Evolutionary conservation across 2,329 filamentous ascomycete genomes (phyloP), one percentile per base, ranked within the genome.

Genomic region (Pestalotiopsis sp.): DNA sequence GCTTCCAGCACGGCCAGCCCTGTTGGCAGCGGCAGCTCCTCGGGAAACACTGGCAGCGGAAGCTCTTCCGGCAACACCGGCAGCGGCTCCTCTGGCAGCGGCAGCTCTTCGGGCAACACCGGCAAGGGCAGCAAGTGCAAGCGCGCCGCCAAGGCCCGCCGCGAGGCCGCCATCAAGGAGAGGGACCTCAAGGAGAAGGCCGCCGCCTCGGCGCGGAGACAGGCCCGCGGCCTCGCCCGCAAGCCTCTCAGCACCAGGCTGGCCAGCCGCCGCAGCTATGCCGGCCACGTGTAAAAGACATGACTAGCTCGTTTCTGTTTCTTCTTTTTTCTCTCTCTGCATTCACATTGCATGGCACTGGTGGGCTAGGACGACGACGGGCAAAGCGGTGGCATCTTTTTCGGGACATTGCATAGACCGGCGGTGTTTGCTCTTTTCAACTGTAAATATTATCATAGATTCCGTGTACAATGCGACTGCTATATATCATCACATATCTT

Each of bases 121-220:
- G n/a, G 52, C 36, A 60, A 39, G 17, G 23, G 31, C 36, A 52
- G 65, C 57, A 66, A 66, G 52, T 59, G 64, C 56, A 66, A 66
- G 64, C 52, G 64, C 27, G 39, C 64, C 52, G 52, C 64, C 52
- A 66, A 27, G 64, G 64, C 52, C 20, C 36, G 27, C 20, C 64
- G 56, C 64, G 52, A 39, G 52, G 17, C 17, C 25, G 52, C 31
- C 31, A 57, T 38, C 36, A 62, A 62, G 27, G 23, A 59, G 11
- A 59, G 27, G 11, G 57, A 27, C 12, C 57, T 27, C 13, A 13
- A 27, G 27, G 59, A 62, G 27, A 62, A 62, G 59, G 59, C 59
- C 38, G 27, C 31, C 27, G 31, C 27, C n/a, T 20, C n/a, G 27
- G 14, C 27, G 13, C 27, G 59, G 27, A 17, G 59, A 5, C 59